Percentiles rank a stretch among this genome's conserved stretches.
Evolutionary conservation across 2,329 filamentous ascomycete species (phyloP).

Genomic region (Microdochium trichocladiopsis): DNA sequence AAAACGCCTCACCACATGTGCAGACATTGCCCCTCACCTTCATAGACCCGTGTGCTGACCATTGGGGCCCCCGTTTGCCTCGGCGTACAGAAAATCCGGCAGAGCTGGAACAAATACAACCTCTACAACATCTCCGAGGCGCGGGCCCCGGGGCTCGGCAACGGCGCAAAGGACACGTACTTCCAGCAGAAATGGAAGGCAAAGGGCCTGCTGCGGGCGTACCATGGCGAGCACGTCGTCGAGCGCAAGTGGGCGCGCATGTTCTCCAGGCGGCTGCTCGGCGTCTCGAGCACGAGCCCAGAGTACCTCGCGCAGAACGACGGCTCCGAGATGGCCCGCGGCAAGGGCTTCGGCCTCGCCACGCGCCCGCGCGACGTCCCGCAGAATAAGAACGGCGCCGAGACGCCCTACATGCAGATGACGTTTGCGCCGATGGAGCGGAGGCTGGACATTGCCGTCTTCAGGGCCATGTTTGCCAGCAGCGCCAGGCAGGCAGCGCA

Average conservation of each 20-base stretch:
- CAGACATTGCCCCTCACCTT: no score
- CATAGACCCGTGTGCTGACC: neutral
- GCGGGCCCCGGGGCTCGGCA: constrained; percentile 31
- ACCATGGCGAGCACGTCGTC: constrained; percentile 91
- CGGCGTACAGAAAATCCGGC: constrained; percentile 68
- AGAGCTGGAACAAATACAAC: constrained; percentile 97
- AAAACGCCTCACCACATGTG: no score
- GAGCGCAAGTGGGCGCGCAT: constrained; percentile 93
- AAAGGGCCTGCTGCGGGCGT: constrained; percentile 75
- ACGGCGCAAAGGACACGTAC: constrained; percentile 53
- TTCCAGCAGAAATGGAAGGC: constrained; percentile 98
- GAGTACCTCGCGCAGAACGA: constrained; percentile 72
- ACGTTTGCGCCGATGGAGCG: constrained; percentile 86
- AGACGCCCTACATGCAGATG: constrained; percentile 94
- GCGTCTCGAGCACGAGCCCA: constrained; percentile 81
- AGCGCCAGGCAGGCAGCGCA: constrained; percentile 89
- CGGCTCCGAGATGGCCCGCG: constrained; percentile 75
- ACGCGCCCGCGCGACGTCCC: constrained; percentile 7
- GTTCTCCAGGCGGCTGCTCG: constrained; percentile 74
- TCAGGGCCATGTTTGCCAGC: constrained; percentile 88
- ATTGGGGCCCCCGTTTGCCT: no score
- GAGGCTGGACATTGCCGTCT: constrained; percentile 89
- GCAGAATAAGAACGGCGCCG: constrained; percentile 9
- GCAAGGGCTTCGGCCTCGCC: constrained; percentile 67
- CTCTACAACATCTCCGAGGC: constrained; percentile 75